Percentiles rank a stretch among this genome's conserved stretches.
Conservation (phyloP, 768 basidiomycete genomes). For the Suillus brevipes region DNA sequence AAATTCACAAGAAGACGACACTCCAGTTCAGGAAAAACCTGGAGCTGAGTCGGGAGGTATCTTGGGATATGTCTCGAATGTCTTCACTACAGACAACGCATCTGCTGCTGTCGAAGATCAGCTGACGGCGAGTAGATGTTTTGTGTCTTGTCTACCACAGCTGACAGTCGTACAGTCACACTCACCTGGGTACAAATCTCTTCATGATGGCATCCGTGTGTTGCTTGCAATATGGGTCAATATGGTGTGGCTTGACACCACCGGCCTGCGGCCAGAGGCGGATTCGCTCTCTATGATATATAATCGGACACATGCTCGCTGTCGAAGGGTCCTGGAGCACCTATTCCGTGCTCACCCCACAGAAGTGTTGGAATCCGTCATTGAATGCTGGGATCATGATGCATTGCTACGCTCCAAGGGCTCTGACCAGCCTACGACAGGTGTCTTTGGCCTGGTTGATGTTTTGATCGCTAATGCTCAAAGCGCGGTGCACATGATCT, state of each 20-base stretch:
- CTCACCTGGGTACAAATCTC: constrained; percentile 72
- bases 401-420: constrained; percentile 45
- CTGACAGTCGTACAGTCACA: constrained; percentile 43
- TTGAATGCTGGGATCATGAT: constrained; percentile 79
- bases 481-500: constrained; percentile 83
- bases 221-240: constrained; percentile 76
- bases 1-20: constrained; percentile 57
- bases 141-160: neutral
- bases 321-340: constrained; percentile 79
- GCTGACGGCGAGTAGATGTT: constrained; percentile 47
- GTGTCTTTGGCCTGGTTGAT: constrained; percentile 82
- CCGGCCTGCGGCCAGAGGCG: constrained; percentile 53
- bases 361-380: constrained; percentile 81
- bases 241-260: constrained; percentile 49
- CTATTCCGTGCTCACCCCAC: constrained; percentile 77
- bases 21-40: constrained; percentile 48
- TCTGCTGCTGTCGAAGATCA: constrained; percentile 52
- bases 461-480: constrained; percentile 82
- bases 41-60: constrained; percentile 62
- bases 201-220: constrained; percentile 81
- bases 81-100: constrained; percentile 76
- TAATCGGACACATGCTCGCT: constrained; percentile 63
- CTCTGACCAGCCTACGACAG: constrained; percentile 41
- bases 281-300: constrained; percentile 71
- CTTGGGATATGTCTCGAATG: constrained; percentile 87